A percentile compares a stretch with the other conserved stretches of the same genome.
Evolutionary conservation across 148 eudicot genomes (phyloP).

Genomic region (Euryodendron excelsum): DNA sequence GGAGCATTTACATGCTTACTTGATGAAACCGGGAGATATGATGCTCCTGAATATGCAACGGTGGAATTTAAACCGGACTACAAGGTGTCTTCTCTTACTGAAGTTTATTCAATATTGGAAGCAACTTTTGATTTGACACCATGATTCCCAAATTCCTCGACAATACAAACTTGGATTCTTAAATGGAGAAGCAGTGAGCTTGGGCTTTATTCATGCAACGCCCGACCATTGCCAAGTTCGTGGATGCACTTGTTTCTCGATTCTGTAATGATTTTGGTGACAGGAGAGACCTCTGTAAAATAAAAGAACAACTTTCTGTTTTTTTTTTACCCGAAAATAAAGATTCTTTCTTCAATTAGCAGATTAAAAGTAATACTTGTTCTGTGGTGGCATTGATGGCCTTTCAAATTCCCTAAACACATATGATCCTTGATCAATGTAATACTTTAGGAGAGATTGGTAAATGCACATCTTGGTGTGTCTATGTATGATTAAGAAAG

Average conservation of each 20-base stretch:
- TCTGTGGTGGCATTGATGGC: no score
- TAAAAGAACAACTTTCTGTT: no score
- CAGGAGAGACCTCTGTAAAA: no score
- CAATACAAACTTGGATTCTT: neutral
- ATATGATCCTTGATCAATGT: no score
- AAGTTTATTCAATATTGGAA: conserved; percentile 59
- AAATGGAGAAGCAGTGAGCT: neutral
- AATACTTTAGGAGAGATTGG: no score
- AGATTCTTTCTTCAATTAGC: no score
- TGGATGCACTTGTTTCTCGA: neutral
- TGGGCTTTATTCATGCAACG: neutral
- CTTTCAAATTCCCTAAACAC: no score
- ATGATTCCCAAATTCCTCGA: conserved; percentile 18
- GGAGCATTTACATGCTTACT: conserved; percentile 88
- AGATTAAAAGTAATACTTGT: no score
- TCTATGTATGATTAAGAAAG: no score
- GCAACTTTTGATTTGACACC: conserved; percentile 58
- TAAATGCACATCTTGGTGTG: no score
- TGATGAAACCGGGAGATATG: conserved; percentile 88
- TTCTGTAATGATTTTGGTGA: neutral
- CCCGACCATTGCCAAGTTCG: neutral
- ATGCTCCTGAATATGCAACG: conserved; percentile 53
- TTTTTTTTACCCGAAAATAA: no score
- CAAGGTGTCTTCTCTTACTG: conserved; percentile 70
- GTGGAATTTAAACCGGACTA: conserved; percentile 76